phyloP scores from a whole-genome alignment of 805 yeast species.

The Nakazawaea sp. region DNA sequence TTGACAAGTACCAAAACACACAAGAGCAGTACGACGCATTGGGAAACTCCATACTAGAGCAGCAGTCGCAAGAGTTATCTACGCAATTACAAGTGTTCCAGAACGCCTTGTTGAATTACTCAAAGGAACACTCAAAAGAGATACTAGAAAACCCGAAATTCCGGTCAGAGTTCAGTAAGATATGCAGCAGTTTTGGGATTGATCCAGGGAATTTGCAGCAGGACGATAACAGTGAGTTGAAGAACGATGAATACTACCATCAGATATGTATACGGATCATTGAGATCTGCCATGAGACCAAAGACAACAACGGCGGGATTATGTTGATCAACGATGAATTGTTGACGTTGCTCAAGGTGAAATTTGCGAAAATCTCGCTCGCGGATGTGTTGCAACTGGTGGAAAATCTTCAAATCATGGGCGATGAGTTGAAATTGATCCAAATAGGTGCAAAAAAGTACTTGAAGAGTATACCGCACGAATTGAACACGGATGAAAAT shows the following conservation, averaged over 20 bases:
- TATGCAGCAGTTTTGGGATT: slow-evolving; percentile 76
- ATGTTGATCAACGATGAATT: slow-evolving; percentile 58
- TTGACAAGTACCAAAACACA: slow-evolving; percentile 16
- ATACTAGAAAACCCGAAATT: slow-evolving; percentile 58
- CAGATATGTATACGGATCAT: slow-evolving; percentile 70
- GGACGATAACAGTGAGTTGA: slow-evolving; percentile 25
- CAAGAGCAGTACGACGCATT: slow-evolving; percentile 37
- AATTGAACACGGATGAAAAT: slow-evolving; percentile 62
- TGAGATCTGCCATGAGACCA: slow-evolving; percentile 65
- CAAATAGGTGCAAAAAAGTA: slow-evolving; percentile 51
- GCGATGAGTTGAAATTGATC: slow-evolving; percentile 65
- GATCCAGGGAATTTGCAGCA: slow-evolving; percentile 48
- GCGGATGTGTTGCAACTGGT: slow-evolving; percentile 54
- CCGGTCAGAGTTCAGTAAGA: slow-evolving; percentile 63
- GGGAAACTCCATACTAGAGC: slow-evolving; percentile 41
- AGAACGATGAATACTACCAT: slow-evolving; percentile 47
- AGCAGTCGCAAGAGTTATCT: slow-evolving; percentile 53
- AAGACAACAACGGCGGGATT: slow-evolving; percentile 77
- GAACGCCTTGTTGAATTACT: slow-evolving; percentile 68
- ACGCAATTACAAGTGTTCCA: slow-evolving; percentile 76
- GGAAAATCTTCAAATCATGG: slow-evolving; percentile 45
- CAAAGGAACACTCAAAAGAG: slow-evolving; percentile 62
- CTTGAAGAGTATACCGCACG: slow-evolving; percentile 56
- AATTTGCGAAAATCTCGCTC: slow-evolving; percentile 22
- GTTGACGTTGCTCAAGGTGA: slow-evolving; percentile 24